Base-by-base conservation (phyloP, 2,329 filamentous ascomycete species). In the Coniochaeta ligniaria region DNA sequence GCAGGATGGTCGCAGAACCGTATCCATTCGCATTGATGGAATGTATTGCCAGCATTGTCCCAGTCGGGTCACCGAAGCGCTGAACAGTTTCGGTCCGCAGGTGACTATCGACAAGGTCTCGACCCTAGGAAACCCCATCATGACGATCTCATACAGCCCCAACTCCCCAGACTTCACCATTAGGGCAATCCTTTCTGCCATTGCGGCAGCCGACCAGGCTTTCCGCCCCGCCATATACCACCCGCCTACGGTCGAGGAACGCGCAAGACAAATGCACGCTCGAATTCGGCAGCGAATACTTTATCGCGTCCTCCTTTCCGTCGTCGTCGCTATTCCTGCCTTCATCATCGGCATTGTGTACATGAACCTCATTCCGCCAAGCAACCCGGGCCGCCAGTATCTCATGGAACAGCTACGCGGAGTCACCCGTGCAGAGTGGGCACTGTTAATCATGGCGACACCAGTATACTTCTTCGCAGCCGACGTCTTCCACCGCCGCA, bases 331-430 rank as follows among this genome's bases (percentile, higher is more conserved):
- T 20, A 87, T 97, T 54, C 93, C 93, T 1, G 91, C 91, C 0
- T 92, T 97, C 67, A 72, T 96, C 57, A 86, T 97, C 45, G 93
- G 93, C 2, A 91, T 97, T 59, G 86, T 96, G 1, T 96, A 91
- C 75, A 97, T 96, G 93, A 91, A 83, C 63, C 80, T 97, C 1
- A 81, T 96, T 0, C 78, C 87, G 0, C 72, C 79, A 2, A 73
- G 79, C 1, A 82, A 92, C 65, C 65, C 73, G 0, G 79, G 80
- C 16, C 85, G 86, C 60, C 77, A 78, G 63, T 91, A 84, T 66
- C 75, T 96, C 50, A 92, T 92, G 83, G 71, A 81, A 63, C 84
- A 91, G 78, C 83, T 81, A 65, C 85, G 83, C 3, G 91, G 91
- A 0, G 86, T 93, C 59, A 91, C 84, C 65, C 85, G 92, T 26